Percentiles rank a stretch among this genome's conserved stretches.
Conservation (phyloP, 2,329 filamentous ascomycete species). For the Diaporthe sp. region DNA sequence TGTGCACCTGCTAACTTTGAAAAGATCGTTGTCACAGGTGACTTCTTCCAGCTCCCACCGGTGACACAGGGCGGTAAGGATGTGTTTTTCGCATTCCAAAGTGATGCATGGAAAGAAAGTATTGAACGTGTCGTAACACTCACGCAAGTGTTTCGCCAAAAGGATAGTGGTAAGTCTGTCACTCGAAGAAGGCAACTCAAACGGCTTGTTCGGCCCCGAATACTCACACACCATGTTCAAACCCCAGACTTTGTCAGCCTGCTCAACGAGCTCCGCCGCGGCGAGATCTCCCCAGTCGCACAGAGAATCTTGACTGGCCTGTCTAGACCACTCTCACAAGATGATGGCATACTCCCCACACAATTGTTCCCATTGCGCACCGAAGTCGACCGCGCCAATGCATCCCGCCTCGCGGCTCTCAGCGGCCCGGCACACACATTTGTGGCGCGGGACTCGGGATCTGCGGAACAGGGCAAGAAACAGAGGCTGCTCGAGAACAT, state of each 20-base stretch:
- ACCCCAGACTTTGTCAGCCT: constrained; percentile 75
- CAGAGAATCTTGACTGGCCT: constrained; percentile 73
- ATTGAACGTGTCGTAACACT: constrained; percentile 81
- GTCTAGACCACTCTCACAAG: constrained; percentile 68
- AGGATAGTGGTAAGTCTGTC: constrained; percentile 59
- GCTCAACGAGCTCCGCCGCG: constrained; percentile 83
- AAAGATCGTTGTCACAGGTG: constrained; percentile 79
- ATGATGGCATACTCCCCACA: constrained; percentile 75
- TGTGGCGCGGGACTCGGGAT: constrained; percentile 72
- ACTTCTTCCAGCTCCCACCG: constrained; percentile 84
- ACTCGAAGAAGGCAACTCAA: background rate
- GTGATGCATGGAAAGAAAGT: constrained; percentile 78
- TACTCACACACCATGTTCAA: background rate
- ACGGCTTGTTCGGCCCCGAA: no score
- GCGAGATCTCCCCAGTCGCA: constrained; percentile 71
- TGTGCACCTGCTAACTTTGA: background rate
- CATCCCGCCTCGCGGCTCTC: constrained; percentile 70
- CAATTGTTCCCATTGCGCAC: constrained; percentile 79
- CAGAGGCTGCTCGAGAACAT: constrained; percentile 76
- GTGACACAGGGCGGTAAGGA: constrained; percentile 72
- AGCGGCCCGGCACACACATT: constrained; percentile 71
- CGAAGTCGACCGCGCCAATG: constrained; percentile 81
- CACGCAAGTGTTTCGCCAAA: constrained; percentile 82
- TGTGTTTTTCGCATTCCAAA: constrained; percentile 80
- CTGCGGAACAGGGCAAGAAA: constrained; percentile 65